Conservation (phyloP, 2,329 filamentous ascomycete species). For the Beauveria sp. region DNA sequence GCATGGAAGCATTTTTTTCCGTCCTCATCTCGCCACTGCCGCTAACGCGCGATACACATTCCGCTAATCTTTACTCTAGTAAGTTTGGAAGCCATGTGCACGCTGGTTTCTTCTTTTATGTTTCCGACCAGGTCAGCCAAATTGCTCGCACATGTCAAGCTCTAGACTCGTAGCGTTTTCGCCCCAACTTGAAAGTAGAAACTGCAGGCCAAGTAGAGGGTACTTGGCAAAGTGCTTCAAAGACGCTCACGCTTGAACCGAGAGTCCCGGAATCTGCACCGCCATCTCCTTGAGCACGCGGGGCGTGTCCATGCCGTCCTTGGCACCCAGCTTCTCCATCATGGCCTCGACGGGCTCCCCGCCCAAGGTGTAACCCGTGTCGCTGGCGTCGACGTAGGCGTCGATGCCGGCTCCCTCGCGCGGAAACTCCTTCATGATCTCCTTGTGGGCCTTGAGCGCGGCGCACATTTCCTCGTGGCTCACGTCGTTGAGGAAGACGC, state of each 20-base stretch:
- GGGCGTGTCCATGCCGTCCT: background rate
- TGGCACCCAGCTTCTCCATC: background rate
- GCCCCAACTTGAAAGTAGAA: background rate
- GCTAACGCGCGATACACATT: no score
- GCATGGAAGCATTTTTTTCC: no score
- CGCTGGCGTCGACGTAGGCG: conserved; percentile 60
- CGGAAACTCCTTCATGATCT: conserved; percentile 53
- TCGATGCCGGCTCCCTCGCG: conserved; percentile 59
- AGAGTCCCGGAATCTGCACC: background rate
- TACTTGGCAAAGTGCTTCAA: background rate
- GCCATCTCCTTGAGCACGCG: background rate
- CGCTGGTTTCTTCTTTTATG: no score
- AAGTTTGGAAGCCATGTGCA: no score
- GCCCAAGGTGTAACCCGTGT: conserved; percentile 51
- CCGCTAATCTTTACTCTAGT: no score
- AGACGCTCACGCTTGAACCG: background rate
- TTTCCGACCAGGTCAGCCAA: background rate
- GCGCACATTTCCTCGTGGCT: conserved; percentile 52
- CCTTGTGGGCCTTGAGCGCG: conserved; percentile 56
- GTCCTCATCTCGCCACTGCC: no score
- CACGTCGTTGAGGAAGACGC: conserved; percentile 63
- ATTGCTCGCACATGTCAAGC: background rate
- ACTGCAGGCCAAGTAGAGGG: background rate
- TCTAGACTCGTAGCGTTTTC: background rate
- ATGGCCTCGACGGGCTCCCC: conserved; percentile 17